Percentiles rank a stretch among this genome's conserved stretches.
phyloP scores from a whole-genome alignment of 2,329 filamentous ascomycete species.

The Dactylellina sp. region DNA sequence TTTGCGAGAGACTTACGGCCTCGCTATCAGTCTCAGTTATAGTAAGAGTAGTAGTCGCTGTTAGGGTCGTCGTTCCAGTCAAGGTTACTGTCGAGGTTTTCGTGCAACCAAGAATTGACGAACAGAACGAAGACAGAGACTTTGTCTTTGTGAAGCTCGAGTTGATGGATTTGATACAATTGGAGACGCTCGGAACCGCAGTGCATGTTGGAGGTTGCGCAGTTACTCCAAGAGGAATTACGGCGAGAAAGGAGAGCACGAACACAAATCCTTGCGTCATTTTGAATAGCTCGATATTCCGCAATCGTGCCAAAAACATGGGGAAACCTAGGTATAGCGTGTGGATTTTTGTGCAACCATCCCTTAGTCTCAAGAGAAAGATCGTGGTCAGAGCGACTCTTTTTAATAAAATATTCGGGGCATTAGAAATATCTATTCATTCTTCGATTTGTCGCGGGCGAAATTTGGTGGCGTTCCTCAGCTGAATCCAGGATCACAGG shows the following conservation, averaged over 20 bases:
- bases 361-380: background rate
- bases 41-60: background rate
- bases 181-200: constrained; percentile 13
- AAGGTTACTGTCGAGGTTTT: constrained; percentile 3
- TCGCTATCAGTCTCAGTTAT: background rate
- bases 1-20: background rate
- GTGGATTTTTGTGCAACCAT: background rate
- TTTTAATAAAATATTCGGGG: background rate
- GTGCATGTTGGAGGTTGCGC: constrained; percentile 1
- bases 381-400: background rate
- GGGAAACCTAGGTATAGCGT: background rate
- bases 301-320: no score
- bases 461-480: constrained; percentile 1
- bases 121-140: constrained; percentile 14
- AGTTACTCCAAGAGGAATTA: background rate
- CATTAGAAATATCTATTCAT: background rate
- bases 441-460: background rate
- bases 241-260: background rate
- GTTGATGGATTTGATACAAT: constrained; percentile 12
- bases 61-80: constrained; percentile 1
- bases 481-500: background rate
- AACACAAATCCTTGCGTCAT: background rate
- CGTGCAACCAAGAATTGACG: constrained; percentile 11
- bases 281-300: background rate
- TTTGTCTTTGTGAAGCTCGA: constrained; percentile 7